Evolutionary conservation across 331 rosid species (phyloP).

Genomic region (Arachis monticola): DNA sequence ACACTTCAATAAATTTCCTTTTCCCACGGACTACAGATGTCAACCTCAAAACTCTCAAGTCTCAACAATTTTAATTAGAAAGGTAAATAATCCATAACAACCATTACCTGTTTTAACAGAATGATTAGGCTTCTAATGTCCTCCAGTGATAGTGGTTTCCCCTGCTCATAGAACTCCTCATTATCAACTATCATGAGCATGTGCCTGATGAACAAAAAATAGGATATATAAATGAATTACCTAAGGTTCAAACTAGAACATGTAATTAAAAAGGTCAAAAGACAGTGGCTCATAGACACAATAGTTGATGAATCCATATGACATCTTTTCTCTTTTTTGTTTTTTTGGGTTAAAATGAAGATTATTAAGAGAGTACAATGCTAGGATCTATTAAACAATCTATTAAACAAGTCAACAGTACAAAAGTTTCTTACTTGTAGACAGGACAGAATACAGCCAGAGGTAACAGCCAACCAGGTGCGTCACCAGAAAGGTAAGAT

Average conservation of each 20-base stretch:
- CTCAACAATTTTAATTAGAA: slow-evolving; percentile 29
- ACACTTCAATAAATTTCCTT: slow-evolving; percentile 7
- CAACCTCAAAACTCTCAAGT: slow-evolving; percentile 24
- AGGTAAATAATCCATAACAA: slow-evolving; percentile 24
- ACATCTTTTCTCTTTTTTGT: neutral
- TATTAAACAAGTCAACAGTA: slow-evolving; percentile 30
- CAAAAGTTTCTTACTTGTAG: slow-evolving; percentile 72
- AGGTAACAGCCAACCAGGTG: slow-evolving; percentile 99
- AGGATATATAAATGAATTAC: neutral
- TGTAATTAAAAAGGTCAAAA: slow-evolving; percentile 5
- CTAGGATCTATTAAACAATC: too few relatives aligned
- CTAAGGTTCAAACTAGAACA: slow-evolving; percentile 28
- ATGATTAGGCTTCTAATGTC: slow-evolving; percentile 83
- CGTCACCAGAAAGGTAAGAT: slow-evolving; percentile 82
- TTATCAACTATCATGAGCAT: slow-evolving; percentile 94
- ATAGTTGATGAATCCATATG: slow-evolving; percentile 30
- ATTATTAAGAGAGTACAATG: too few relatives aligned
- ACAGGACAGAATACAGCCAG: slow-evolving; percentile 98
- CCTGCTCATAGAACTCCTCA: slow-evolving; percentile 97
- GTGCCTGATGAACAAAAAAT: slow-evolving; percentile 65
- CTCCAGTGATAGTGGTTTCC: slow-evolving; percentile 83
- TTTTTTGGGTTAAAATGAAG: too few relatives aligned
- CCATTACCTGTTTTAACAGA: slow-evolving; percentile 85
- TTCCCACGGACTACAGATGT: neutral
- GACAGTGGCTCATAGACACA: slow-evolving; percentile 1